These are phyloP conservation scores for Metschnikowia reukaufii DNA, from an alignment of 805 yeast genomes.

Conservation along the genomic window DNA sequence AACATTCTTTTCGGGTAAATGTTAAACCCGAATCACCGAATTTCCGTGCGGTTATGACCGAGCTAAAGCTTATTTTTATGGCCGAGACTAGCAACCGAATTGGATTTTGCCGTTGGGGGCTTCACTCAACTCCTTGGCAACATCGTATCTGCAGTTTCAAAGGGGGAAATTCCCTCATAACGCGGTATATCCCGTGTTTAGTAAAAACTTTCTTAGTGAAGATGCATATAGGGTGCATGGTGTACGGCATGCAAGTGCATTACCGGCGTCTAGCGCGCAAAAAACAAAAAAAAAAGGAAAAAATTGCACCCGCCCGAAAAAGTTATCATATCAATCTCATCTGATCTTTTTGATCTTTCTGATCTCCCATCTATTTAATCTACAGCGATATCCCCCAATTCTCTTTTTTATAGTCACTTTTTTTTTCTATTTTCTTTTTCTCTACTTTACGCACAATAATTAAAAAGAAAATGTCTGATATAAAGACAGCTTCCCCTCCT, in stretches of 20 bases:
- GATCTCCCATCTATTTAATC: conserved; percentile 7
- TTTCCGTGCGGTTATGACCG: too few relatives aligned
- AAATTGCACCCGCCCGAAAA: not conserved
- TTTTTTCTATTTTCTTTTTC: conserved; percentile 1
- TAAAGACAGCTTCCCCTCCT: not conserved
- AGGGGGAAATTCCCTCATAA: not conserved
- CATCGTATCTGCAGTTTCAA: not conserved
- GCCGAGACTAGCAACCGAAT: too few relatives aligned
- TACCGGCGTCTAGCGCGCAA: not conserved
- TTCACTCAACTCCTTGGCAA: not conserved
- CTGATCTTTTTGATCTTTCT: conserved; percentile 13
- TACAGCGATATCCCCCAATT: conserved; percentile 1
- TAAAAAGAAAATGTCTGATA: not conserved
- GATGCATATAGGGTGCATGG: not conserved
- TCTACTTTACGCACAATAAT: not conserved
- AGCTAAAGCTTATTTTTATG: too few relatives aligned
- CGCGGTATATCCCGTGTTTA: not conserved
- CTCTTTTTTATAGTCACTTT: not conserved
- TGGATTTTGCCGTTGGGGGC: not conserved
- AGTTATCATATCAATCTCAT: conserved; percentile 17
- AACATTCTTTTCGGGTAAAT: too few relatives aligned
- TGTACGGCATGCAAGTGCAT: not conserved
- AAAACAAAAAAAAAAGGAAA: not conserved
- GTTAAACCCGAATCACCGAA: too few relatives aligned
- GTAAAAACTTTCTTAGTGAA: not conserved